Evolutionary conservation across 73 alveolate genomes (phyloP).

Genomic region (Stentor coeruleus): DNA sequence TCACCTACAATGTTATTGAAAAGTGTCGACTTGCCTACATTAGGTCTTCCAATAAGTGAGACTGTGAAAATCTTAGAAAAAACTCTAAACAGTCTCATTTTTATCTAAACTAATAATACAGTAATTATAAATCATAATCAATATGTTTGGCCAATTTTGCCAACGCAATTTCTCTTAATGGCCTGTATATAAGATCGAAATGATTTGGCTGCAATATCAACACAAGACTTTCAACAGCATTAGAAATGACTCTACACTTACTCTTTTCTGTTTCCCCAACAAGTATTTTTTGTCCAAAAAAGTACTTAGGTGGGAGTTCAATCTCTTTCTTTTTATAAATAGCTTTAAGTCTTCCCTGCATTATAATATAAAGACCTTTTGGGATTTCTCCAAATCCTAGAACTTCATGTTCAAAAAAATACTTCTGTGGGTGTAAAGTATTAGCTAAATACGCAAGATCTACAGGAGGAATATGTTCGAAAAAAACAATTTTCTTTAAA

Average conservation of each 20-base stretch:
- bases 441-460: slow-evolving; percentile 5
- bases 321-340: not conserved
- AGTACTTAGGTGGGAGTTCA: not conserved
- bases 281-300: not conserved
- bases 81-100: not conserved
- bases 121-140: not conserved
- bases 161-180: not conserved
- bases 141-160: not conserved
- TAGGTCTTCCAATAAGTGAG: slow-evolving; percentile 69
- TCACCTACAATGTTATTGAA: slow-evolving; percentile 46
- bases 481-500: not conserved
- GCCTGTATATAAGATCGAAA: not conserved
- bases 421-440: not conserved
- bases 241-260: not conserved
- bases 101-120: too few relatives aligned
- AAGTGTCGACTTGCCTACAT: slow-evolving; percentile 67
- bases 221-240: slow-evolving; percentile 2
- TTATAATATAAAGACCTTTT: not conserved
- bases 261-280: not conserved
- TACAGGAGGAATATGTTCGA: not conserved
- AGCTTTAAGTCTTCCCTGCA: slow-evolving; percentile 6
- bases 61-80: slow-evolving; percentile 37
- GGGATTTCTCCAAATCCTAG: not conserved
- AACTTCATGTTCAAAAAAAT: not conserved
- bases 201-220: not conserved